Evolutionary conservation across 805 yeast genomes (phyloP).

Genomic region (Lachancea dasiensis): DNA sequence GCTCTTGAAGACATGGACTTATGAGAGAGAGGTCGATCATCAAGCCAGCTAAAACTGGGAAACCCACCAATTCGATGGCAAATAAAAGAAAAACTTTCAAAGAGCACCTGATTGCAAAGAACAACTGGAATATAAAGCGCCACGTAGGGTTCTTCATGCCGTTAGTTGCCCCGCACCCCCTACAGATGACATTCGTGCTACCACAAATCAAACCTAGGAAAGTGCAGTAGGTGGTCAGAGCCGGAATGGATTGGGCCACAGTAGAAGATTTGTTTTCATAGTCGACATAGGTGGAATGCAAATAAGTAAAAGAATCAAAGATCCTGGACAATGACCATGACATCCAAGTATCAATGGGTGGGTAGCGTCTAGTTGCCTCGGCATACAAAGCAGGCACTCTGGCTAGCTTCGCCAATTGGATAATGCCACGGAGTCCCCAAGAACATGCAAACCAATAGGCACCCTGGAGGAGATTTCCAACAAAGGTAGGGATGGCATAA

Average conservation of each 20-base stretch:
- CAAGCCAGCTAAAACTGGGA: constrained; percentile 83
- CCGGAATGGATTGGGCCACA: constrained; percentile 25
- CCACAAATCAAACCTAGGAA: constrained; percentile 19
- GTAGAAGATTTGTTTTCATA: constrained; percentile 16
- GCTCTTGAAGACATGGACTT: constrained; percentile 23
- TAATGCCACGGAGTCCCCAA: constrained; percentile 14
- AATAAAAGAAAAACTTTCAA: constrained; percentile 71
- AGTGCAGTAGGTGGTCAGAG: constrained; percentile 26
- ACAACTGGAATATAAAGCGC: constrained; percentile 44
- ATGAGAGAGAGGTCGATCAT: constrained; percentile 59
- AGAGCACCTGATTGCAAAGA: constrained; percentile 55
- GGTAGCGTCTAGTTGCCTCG: not conserved
- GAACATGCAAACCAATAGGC: constrained; percentile 15
- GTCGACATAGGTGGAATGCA: constrained; percentile 4
- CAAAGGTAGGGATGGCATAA: constrained; percentile 43
- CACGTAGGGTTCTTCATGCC: constrained; percentile 32
- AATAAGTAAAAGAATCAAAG: not conserved
- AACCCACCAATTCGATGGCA: constrained; percentile 70
- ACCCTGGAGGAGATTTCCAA: constrained; percentile 34
- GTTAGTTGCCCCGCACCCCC: constrained; percentile 24
- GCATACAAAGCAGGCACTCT: not conserved
- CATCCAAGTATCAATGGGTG: not conserved
- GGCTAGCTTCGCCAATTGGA: constrained; percentile 10
- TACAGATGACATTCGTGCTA: constrained; percentile 21
- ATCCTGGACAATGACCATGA: not conserved